Base-by-base conservation (phyloP, 768 basidiomycete species). In the Psilocybe sp. region DNA sequence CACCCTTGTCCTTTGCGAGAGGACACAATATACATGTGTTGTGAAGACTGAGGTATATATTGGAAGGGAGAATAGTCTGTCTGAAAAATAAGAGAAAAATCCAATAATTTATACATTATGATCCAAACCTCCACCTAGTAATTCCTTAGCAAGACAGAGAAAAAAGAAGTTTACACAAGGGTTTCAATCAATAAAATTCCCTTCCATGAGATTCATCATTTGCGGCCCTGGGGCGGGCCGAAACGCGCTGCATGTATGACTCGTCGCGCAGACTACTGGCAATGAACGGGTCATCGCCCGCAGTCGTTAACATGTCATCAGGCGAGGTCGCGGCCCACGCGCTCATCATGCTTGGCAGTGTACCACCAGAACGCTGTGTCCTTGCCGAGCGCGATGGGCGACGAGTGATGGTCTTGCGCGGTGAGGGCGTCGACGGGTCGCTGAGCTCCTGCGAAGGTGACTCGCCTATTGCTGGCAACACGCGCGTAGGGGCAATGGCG, bases 231-330 rank as follows among this genome's bases (percentile, higher is more conserved):
- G 38, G 33, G 18, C 61, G 50, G 56, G 58, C 13, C 47, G 49
- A 32, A 3, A 56, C 50, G 31, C 64, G 62, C 19, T 60, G 61
- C 40, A 68, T 51, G 41, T 61, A 67, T n/a, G 66, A 59, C 44
- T 71, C 69, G 32, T 73, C 71, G 42, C 69, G 56, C 35, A 68
- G 47, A 50, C 69, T 74, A n/a, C 65, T 63, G 10, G 62, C 62
- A 41, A 69, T 53, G 20, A 69, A 69, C 1, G 68, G 62, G 40
- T 69, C 69, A 35, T 59, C 53, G 18, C 57, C 56, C 2, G 49
- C 50, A 42, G 23, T 3, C 7, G 67, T 68, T 13, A 61, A 40
- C 40, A 57, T 42, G 19, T 60, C 50, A n/a, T 60, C 62, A 14
- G 64, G 57, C 40, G 41, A 34, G 32, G 14, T 41, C 14, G 67